Conservation (phyloP, 2,329 filamentous ascomycete genomes). For the Penicillium sp. region DNA sequence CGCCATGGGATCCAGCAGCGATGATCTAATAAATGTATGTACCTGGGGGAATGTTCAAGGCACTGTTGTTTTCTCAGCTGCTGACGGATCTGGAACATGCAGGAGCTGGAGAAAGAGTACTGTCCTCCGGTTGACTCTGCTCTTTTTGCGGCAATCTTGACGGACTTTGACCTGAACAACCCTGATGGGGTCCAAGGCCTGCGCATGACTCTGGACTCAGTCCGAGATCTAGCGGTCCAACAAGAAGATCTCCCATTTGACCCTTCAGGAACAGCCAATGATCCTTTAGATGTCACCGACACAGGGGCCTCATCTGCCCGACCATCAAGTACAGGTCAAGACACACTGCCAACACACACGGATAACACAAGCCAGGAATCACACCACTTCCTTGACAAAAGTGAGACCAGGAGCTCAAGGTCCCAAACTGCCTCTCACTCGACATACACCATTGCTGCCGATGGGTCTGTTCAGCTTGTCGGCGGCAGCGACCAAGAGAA, state of each 20-base stretch:
- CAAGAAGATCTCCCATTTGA: conserved; percentile 69
- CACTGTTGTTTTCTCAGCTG: background rate
- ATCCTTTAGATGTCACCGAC: conserved; percentile 28
- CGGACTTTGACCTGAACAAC: conserved; percentile 68
- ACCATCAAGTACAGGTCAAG: conserved; percentile 6
- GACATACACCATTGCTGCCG: conserved; percentile 31
- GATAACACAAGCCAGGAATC: conserved; percentile 54
- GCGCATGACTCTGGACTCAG: conserved; percentile 61
- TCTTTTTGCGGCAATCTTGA: conserved; percentile 72
- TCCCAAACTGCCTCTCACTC: conserved; percentile 18
- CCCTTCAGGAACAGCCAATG: conserved; percentile 67
- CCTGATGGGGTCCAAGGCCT: conserved; percentile 56
- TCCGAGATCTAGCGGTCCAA: conserved; percentile 73
- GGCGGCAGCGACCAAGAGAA: conserved; percentile 59
- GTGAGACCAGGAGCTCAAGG: conserved; percentile 26
- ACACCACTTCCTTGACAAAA: conserved; percentile 43
- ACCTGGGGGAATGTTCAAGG: background rate
- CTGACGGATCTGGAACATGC: background rate
- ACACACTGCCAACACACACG: conserved; percentile 48
- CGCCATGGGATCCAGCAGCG: background rate
- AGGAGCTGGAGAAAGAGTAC: conserved; percentile 65
- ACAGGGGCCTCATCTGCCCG: conserved; percentile 29
- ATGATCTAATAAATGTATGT: background rate
- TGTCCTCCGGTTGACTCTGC: conserved; percentile 75
- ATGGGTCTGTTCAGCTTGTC: conserved; percentile 32